Evolutionary conservation across 345 rosid species (phyloP).

Genomic region (Kernera saxatilis): DNA sequence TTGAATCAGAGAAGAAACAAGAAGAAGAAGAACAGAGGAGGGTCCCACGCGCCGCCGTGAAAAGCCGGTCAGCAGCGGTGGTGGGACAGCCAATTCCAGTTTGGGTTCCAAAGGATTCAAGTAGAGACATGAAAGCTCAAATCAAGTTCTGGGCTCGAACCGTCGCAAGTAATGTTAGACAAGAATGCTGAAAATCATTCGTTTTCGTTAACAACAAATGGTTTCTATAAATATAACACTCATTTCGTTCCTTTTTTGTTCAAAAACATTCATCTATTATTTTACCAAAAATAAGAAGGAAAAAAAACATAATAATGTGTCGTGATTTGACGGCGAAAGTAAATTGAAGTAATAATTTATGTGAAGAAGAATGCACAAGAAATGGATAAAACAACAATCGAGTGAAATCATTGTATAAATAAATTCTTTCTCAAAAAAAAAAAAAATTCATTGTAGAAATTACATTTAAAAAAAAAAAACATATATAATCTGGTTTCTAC

Average conservation of each 20-base stretch:
- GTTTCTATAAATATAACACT: neutral
- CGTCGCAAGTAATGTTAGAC: conserved; percentile 61
- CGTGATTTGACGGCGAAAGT: neutral
- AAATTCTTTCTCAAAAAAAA: neutral
- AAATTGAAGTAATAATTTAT: neutral
- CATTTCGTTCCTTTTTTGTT: neutral
- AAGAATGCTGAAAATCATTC: conserved; percentile 34
- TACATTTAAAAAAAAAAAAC: neutral
- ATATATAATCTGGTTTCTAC: too few relatives aligned
- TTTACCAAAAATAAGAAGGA: neutral
- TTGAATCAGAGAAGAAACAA: conserved; percentile 34
- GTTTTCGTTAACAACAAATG: conserved; percentile 1
- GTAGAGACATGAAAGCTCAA: conserved; percentile 53
- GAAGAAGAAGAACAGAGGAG: conserved; percentile 19
- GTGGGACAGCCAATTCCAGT: conserved; percentile 37
- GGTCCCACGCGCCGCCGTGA: neutral
- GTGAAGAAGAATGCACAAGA: neutral
- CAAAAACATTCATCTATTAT: neutral
- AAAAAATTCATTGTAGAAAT: too few relatives aligned
- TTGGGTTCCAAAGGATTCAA: conserved; percentile 35
- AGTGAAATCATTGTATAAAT: neutral
- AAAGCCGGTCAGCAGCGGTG: conserved; percentile 41
- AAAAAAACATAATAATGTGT: neutral
- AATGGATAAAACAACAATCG: neutral
- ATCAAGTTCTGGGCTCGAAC: conserved; percentile 73